These are phyloP conservation scores for Salisapilia sapeloensis DNA, from an alignment of 352 stramenopile species.

Conservation along the genomic window DNA sequence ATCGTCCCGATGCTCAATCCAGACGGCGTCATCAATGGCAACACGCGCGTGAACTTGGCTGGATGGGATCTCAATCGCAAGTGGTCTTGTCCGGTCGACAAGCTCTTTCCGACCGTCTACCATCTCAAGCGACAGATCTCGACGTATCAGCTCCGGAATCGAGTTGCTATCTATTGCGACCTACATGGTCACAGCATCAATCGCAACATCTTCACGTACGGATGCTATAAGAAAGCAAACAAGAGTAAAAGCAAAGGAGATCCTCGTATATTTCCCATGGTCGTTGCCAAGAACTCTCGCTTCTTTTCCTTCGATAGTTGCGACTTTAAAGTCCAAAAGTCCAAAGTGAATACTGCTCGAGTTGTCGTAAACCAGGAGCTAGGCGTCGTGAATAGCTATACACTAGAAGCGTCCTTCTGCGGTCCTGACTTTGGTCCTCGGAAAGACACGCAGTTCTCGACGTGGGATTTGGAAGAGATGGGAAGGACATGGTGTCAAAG, in stretches of 20 bases:
- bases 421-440: slow-evolving; percentile 46
- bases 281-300: slow-evolving; percentile 43
- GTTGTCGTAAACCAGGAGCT: slow-evolving; percentile 83
- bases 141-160: slow-evolving; percentile 28
- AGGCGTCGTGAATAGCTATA: slow-evolving; percentile 75
- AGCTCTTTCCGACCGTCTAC: slow-evolving; percentile 64
- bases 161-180: slow-evolving; percentile 70
- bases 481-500: slow-evolving; percentile 54
- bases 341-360: slow-evolving; percentile 75
- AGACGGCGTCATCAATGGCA: slow-evolving; percentile 85
- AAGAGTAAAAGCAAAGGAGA: slow-evolving; percentile 32
- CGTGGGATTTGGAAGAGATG: slow-evolving; percentile 58
- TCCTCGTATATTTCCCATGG: slow-evolving; percentile 62
- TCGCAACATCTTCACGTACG: slow-evolving; percentile 77
- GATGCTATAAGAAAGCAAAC: slow-evolving; percentile 24
- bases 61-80: slow-evolving; percentile 75
- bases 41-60: slow-evolving; percentile 77
- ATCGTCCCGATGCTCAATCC: slow-evolving; percentile 88
- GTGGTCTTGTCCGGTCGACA: slow-evolving; percentile 56
- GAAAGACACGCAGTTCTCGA: slow-evolving; percentile 66
- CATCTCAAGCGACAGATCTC: slow-evolving; percentile 61
- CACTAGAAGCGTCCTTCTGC: slow-evolving; percentile 83
- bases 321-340: slow-evolving; percentile 83
- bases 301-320: slow-evolving; percentile 77
- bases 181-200: slow-evolving; percentile 73